Percentiles rank a stretch among this genome's conserved stretches.
Evolutionary conservation across 768 basidiomycete genomes (phyloP).

Genomic region (Amyloporia xantha): DNA sequence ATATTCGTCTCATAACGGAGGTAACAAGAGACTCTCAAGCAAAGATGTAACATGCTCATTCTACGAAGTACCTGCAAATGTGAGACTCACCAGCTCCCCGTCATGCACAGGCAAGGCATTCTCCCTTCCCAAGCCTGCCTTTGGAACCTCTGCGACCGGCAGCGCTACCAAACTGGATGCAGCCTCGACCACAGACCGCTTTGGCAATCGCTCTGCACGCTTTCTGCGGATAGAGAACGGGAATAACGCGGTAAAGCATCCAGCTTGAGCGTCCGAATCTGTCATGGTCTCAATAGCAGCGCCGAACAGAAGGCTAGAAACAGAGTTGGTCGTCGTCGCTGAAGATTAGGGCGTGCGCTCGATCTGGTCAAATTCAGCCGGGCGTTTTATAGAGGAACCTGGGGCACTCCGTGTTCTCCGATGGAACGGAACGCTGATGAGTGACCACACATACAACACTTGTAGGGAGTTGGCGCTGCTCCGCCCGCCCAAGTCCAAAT

Average conservation of each 20-base stretch:
- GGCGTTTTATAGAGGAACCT: no score
- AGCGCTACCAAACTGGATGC: neutral
- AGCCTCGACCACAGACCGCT: neutral
- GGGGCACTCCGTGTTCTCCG: no score
- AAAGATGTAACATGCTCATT: neutral
- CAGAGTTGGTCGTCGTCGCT: no score
- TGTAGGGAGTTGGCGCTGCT: no score
- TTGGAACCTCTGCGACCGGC: neutral
- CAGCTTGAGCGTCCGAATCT: neutral
- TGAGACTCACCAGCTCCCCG: neutral
- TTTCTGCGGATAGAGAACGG: neutral
- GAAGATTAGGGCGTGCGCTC: no score
- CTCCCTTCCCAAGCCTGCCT: neutral
- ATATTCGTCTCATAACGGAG: neutral
- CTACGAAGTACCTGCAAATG: neutral
- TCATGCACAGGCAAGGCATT: neutral
- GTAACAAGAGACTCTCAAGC: neutral
- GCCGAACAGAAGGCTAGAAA: no score
- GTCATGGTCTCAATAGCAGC: no score
- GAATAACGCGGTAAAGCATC: slow-evolving; percentile 9
- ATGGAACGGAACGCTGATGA: no score
- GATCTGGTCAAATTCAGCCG: no score
- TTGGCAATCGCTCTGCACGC: neutral
- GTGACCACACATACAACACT: no score
- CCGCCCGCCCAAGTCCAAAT: no score